Conservation (phyloP, 306 rosid species). For the Rubus idaeus region DNA sequence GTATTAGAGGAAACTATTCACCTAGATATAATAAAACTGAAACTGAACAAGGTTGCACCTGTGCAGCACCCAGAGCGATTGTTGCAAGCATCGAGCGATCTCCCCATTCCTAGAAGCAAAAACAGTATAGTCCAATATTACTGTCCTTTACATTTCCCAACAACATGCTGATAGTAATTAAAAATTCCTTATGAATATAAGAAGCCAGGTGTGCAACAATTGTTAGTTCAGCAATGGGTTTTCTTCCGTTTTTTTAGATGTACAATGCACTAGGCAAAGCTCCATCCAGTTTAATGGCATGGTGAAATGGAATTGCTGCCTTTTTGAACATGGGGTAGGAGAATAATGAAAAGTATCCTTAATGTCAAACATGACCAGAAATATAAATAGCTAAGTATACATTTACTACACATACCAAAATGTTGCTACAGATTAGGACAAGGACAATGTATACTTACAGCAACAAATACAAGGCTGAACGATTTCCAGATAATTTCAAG, state of each 20-base stretch:
- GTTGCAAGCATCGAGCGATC: conserved; percentile 99
- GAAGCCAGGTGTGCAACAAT: background rate
- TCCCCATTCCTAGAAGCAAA: conserved; percentile 91
- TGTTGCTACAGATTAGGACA: conserved; percentile 12
- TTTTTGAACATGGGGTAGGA: background rate
- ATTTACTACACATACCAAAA: background rate
- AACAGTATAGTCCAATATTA: conserved; percentile 5
- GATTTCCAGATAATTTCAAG: conserved; percentile 88
- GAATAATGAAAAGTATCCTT: background rate
- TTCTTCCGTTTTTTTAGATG: background rate
- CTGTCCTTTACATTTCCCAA: background rate
- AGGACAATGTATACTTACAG: conserved; percentile 53
- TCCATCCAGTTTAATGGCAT: background rate
- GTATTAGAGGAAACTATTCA: conserved; percentile 9
- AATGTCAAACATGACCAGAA: background rate
- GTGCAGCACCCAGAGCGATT: conserved; percentile 94
- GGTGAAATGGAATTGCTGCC: background rate
- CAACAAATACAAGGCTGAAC: conserved; percentile 92
- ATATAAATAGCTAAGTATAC: background rate
- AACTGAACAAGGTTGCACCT: conserved; percentile 52
- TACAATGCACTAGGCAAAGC: background rate
- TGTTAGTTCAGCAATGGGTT: background rate
- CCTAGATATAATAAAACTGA: conserved; percentile 10
- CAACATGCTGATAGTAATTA: background rate
- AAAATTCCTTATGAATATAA: background rate